Conservation (phyloP, 805 yeast genomes). For the Hanseniaspora thailandica region DNA sequence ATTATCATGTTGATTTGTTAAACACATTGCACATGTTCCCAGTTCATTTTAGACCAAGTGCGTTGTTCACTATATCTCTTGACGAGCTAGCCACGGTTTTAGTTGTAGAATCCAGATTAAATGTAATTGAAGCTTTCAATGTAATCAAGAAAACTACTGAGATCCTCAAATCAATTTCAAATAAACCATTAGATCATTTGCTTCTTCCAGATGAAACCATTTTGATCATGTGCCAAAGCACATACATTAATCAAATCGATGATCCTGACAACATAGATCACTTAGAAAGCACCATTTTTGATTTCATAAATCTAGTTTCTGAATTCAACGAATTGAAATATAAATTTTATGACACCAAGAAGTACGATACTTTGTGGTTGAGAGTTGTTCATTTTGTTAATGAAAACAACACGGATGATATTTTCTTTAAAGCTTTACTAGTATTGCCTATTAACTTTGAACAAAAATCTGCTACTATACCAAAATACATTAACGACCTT, state of each 20-base stretch:
- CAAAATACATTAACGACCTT: neutral
- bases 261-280: conserved; percentile 1
- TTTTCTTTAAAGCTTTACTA: neutral
- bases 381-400: conserved; percentile 6
- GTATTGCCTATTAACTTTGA: neutral
- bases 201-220: conserved; percentile 1
- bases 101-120: neutral
- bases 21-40: conserved; percentile 3
- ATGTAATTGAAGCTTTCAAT: conserved; percentile 6
- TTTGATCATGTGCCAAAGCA: conserved; percentile 4
- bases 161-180: neutral
- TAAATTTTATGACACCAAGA: neutral
- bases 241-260: neutral
- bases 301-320: conserved; percentile 2
- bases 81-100: neutral
- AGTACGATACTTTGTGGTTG: conserved; percentile 6
- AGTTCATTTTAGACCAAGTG: conserved; percentile 4
- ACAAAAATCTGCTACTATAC: neutral
- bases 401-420: neutral
- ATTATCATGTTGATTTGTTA: neutral
- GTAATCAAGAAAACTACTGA: neutral
- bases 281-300: conserved; percentile 9
- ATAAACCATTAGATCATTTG: neutral
- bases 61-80: neutral
- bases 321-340: conserved; percentile 7